phyloP scores from a whole-genome alignment of 495 filamentous ascomycete species.

The Massariosphaeria phaeospora region DNA sequence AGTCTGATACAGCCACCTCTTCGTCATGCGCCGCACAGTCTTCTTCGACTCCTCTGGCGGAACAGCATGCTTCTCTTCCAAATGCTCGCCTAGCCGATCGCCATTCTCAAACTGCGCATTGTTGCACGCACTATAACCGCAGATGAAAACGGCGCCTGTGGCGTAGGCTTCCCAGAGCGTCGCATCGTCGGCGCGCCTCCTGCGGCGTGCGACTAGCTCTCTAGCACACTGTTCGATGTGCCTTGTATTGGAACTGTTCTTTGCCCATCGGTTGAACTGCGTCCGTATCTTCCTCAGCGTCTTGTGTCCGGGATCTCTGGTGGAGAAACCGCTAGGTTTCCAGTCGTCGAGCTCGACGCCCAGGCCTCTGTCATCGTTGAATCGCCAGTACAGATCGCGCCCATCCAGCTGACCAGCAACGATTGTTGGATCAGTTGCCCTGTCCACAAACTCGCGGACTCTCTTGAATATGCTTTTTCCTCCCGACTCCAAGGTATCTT shows the following conservation, averaged over 20 bases:
- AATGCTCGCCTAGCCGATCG: not conserved
- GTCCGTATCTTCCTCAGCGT: not conserved
- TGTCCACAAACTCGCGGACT: not conserved
- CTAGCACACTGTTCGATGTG: not conserved
- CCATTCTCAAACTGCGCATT: not conserved
- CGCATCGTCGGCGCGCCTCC: not conserved
- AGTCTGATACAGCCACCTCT: slow-evolving; percentile 1
- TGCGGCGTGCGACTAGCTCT: slow-evolving; percentile 2
- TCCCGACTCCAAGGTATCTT: not conserved
- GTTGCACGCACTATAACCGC: not conserved
- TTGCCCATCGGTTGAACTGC: not conserved
- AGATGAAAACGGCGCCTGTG: not conserved
- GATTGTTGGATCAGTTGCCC: not conserved
- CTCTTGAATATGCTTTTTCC: not conserved
- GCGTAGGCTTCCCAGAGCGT: slow-evolving; percentile 3
- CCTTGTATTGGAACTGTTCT: not conserved
- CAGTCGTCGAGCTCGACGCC: slow-evolving; percentile 11
- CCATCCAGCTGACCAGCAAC: not conserved
- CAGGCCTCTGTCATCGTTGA: slow-evolving; percentile 7
- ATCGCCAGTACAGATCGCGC: not conserved
- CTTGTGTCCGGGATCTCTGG: not conserved
- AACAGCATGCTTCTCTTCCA: not conserved
- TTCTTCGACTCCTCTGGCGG: not conserved
- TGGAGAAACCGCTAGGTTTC: not conserved
- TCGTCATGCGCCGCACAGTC: not conserved